Evolutionary conservation across 1,139 yeast species (phyloP), one percentile per base, ranked within the genome.

Genomic region (Pichia sp.): DNA sequence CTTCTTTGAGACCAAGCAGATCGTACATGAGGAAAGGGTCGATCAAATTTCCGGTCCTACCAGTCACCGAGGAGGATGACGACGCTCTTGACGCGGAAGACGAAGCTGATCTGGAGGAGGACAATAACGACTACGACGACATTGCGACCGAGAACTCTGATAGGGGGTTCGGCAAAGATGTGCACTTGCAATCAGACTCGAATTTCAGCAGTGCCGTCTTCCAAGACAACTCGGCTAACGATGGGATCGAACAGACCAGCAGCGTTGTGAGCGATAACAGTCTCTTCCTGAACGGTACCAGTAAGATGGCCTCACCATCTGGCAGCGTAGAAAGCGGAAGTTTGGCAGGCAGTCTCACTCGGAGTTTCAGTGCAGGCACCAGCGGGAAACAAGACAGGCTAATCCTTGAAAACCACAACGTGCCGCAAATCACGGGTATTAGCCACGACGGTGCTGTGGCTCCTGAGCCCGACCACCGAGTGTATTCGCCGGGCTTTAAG

Each of bases 91-190:
- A 47, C 7, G 40, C 48, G 8, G 59, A 55, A 31, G 60, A 53
- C 17, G 60, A 53, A 29, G 54, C 56, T 2, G 60, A 53, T 41
- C 43, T 53, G 9, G 59, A 52, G 30, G 58, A 55, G 27, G 58
- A 53, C 6, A 42, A 52, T 46, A 48, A 56, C 29, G 53, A 56
- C 14, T 50, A 48, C 31, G 42, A 49, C 24, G 59, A 56, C 46
- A 49, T 50, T 30, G 38, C 31, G 2, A 54, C 56, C 17, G 52
- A 54, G 30, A 33, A 42, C 17, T 54, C 56, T 1, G 48, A 24
- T 27, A 48, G 44, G 14, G 50, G 24, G 6, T 48, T 34, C 7
- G 29, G 7, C 3, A 45, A 38, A 20, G 17, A 4, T 10, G 14
- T 17, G 20, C 50, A 48, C 27, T 9, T 48, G 34, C 50, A 48